Percentiles rank a stretch among this genome's conserved stretches.
These are phyloP conservation scores for Euclidium syriacum DNA, from an alignment of 345 rosid species.

Conservation along the genomic window DNA sequence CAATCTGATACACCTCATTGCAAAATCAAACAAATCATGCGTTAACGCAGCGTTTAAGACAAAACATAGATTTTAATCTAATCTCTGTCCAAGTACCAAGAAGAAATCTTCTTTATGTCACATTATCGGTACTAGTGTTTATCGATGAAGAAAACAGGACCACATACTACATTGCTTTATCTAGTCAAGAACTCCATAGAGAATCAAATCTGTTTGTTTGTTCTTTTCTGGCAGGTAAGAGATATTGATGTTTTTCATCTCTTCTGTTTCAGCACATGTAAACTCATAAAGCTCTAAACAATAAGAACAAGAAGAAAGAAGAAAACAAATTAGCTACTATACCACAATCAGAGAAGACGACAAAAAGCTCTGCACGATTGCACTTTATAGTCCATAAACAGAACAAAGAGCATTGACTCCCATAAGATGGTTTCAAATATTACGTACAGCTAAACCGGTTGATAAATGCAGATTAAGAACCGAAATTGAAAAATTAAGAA, in stretches of 20 bases:
- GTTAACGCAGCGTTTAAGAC: background rate
- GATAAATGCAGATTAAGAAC: background rate
- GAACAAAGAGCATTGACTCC: no score
- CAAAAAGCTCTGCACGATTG: slow-evolving; percentile 8
- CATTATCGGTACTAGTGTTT: background rate
- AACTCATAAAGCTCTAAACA: slow-evolving; percentile 6
- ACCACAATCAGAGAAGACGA: background rate
- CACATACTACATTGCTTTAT: background rate
- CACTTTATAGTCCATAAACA: background rate
- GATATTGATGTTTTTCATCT: background rate
- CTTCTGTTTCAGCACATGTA: slow-evolving; percentile 7
- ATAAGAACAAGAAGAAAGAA: slow-evolving; percentile 10
- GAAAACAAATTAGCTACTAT: slow-evolving; percentile 4
- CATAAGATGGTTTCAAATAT: no score
- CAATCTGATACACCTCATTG: background rate
- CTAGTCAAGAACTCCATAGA: background rate
- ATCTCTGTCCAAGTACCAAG: background rate
- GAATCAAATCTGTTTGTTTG: slow-evolving; percentile 1
- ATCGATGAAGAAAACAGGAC: background rate
- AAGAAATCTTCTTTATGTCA: background rate
- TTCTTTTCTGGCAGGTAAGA: background rate
- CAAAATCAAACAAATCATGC: background rate
- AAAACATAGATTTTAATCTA: background rate
- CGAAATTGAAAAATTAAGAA: background rate
- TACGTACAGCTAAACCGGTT: no score